Evolutionary conservation across 441 rosid species (phyloP), one percentile per base, ranked within the genome.

Genomic region (Cnidoscolus chayamansa): DNA sequence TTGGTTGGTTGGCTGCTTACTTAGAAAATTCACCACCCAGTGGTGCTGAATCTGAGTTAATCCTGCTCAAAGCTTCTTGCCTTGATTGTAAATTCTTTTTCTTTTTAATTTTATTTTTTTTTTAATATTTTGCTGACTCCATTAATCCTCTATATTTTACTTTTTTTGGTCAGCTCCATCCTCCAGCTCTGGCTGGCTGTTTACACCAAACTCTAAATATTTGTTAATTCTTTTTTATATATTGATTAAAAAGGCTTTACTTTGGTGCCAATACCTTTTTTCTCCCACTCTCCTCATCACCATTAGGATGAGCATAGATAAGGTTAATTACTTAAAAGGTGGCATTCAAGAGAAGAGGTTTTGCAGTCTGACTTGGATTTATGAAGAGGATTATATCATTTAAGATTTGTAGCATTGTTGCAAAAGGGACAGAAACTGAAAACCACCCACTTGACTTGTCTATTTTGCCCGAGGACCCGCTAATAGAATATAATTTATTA

Each of bases 61-160:
- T 47, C 58, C 82, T 65, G 74, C 78, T 74, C 77, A 58, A 63
- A 67, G 66, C 74, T 74, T 65, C 75, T 75, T 60, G 65, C 74
- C 71, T 69, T 76, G 76, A 74, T 25, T 90, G 96, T 90, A 87
- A 76, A 90, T 80, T 66, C 82, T 70, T 77, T 25, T 8, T 31
- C 67, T 62, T 69, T 40, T 40, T 58, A 54, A 63, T 71, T 50
- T 32, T 65, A 13, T 69, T 5, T 68, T 47, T 16, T 5, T 5
- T 17, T 31, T 40, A 43, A n/a, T 25, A 51, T 55, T 63, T 69
- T 49, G 59, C 40, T 35, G 25, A 25, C 25, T 25, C 25, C 25
- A 25, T 25, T 25, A 25, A 35, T 35, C 4, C 40, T 35, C 5
- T 35, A 35, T 35, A 35, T 35, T 4, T 35, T 4, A 35, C 3